Base-by-base conservation (phyloP, 441 rosid genomes). In the Pelargonium australe region DNA sequence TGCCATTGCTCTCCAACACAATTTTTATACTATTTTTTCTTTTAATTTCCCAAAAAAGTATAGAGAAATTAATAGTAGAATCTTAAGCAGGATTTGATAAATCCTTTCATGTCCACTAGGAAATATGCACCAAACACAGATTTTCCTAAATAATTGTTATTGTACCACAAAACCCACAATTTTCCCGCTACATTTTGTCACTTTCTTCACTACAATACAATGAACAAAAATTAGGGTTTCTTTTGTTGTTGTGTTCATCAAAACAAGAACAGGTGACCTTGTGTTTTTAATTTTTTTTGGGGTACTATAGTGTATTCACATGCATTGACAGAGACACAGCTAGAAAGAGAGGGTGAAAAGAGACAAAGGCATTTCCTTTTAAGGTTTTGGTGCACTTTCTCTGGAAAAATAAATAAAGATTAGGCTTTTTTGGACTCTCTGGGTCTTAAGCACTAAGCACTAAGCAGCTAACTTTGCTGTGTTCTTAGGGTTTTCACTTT, bases 151-250 rank as follows among this genome's bases (percentile, higher is more conserved):
- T 20, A 20, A 20, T 20, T 20, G 23, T 20, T 20, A 20, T 20
- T 20, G 23, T 20, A 20, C 23, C 23, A 20, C 23, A 20, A 20
- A 20, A 20, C 23, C 23, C 23, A 20, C 23, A 20, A 53, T 75
- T 76, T 85, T 81, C 84, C 80, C 84, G 80, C 85, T 75, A 60
- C 70, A 58, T 73, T 74, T 71, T 53, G 79, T 69, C 75, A 41
- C 64, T 55, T 23, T 20, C 74, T 68, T 78, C 58, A 68, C 73
- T 76, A 53, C 11, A 63, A 85, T 82, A 77, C 79, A 64, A 68
- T 72, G 68, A 66, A 23, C 55, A 60, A 69, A 68, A 64, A 67
- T 20, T 75, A 62, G 72, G 72, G 70, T 58, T 73, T 74, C 20
- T 53, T 53, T 53, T 58, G 74, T 13, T 64, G 67, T 71, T 63